Evolutionary conservation across 2,329 filamentous ascomycete species (phyloP).

Genomic region (Trichoderma simmonsii): DNA sequence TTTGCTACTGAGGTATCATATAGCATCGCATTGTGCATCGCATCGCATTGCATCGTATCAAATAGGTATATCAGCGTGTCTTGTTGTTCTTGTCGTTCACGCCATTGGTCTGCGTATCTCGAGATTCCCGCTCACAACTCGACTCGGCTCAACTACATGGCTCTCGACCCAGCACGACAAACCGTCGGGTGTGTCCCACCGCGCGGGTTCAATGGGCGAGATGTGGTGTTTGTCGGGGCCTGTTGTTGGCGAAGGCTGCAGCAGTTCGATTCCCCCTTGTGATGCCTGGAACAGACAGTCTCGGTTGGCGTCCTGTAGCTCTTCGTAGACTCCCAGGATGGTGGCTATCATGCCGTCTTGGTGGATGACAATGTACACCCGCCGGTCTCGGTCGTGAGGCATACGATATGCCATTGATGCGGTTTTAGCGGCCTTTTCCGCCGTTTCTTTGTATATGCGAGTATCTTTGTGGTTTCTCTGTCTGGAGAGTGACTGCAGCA

Average conservation of each 20-base stretch:
- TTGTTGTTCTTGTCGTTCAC: not conserved
- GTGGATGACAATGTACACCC: slow-evolving; percentile 35
- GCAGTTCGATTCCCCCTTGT: slow-evolving; percentile 27
- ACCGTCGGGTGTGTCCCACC: slow-evolving; percentile 38
- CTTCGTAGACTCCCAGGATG: slow-evolving; percentile 33
- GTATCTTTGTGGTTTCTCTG: not conserved
- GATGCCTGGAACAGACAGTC: slow-evolving; percentile 31
- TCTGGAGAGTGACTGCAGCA: not conserved
- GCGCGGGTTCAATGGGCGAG: slow-evolving; percentile 28
- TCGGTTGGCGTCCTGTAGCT: slow-evolving; percentile 36
- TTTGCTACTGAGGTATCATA: not conserved
- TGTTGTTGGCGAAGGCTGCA: slow-evolving; percentile 18
- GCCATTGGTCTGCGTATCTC: not conserved
- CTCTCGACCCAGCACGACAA: slow-evolving; percentile 38
- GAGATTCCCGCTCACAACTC: slow-evolving; percentile 3
- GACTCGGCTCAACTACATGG: slow-evolving; percentile 30
- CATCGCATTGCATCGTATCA: not conserved
- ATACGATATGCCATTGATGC: not conserved
- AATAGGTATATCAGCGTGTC: not conserved
- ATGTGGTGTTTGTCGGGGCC: slow-evolving; percentile 21
- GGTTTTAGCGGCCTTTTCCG: not conserved
- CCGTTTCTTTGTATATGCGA: no score
- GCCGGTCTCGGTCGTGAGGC: slow-evolving; percentile 17
- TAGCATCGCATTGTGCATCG: not conserved
- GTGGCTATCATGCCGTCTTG: slow-evolving; percentile 28